Evolutionary conservation across 495 filamentous ascomycete species (phyloP).

Genomic region (Annulohypoxylon maeteangense): DNA sequence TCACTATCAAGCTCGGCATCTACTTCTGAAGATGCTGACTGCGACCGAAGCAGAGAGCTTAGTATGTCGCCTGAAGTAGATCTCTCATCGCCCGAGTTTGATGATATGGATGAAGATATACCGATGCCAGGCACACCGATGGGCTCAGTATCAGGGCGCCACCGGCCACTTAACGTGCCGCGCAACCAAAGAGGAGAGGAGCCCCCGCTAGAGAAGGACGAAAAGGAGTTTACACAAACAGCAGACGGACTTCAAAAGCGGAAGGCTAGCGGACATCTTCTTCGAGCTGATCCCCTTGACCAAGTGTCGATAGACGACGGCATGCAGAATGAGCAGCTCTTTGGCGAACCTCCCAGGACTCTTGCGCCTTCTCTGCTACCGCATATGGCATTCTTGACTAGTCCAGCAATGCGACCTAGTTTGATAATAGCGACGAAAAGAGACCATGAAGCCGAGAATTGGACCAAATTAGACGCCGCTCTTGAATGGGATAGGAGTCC

Average conservation of each 20-base stretch:
- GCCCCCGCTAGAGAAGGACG: slow-evolving; percentile 92
- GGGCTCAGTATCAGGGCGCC: slow-evolving; percentile 67
- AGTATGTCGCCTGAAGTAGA: slow-evolving; percentile 94
- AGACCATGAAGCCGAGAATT: slow-evolving; percentile 61
- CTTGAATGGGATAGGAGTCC: slow-evolving; percentile 78
- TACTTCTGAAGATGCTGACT: slow-evolving; percentile 74
- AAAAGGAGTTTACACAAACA: slow-evolving; percentile 96
- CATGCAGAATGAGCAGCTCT: slow-evolving; percentile 60
- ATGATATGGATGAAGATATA: slow-evolving; percentile 73
- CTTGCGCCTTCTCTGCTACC: slow-evolving; percentile 45
- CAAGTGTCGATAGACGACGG: slow-evolving; percentile 63
- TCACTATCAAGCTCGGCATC: slow-evolving; percentile 80
- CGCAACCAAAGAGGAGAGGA: slow-evolving; percentile 78
- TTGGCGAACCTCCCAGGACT: slow-evolving; percentile 59
- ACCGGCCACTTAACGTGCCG: slow-evolving; percentile 50
- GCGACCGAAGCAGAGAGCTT: slow-evolving; percentile 76
- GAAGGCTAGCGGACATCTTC: slow-evolving; percentile 64
- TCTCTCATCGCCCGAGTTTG: slow-evolving; percentile 86
- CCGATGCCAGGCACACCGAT: slow-evolving; percentile 65
- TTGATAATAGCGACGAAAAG: slow-evolving; percentile 60
- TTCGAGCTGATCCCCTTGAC: slow-evolving; percentile 55
- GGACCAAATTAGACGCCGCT: slow-evolving; percentile 62
- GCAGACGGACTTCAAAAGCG: slow-evolving; percentile 86
- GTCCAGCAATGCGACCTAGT: slow-evolving; percentile 57
- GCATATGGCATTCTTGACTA: slow-evolving; percentile 52